phyloP scores from a whole-genome alignment of 2,329 filamentous ascomycete genomes.

The Cladophialophora chaetospira region DNA sequence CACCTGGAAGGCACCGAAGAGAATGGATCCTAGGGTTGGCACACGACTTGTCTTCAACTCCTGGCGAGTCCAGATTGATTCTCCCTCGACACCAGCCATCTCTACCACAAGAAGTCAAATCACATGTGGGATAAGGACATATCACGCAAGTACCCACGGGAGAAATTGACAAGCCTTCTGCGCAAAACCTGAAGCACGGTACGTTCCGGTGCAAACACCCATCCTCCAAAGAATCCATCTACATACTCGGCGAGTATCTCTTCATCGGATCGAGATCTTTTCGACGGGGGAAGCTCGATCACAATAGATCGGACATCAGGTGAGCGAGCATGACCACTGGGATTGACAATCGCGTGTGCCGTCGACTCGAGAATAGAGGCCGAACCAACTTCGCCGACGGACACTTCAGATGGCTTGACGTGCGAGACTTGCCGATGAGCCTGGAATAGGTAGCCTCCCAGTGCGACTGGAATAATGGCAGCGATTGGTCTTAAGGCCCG shows the following conservation, averaged over 20 bases:
- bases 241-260: slow-evolving; percentile 10
- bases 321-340: not conserved
- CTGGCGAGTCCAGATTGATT: slow-evolving; percentile 6
- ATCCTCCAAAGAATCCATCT: slow-evolving; percentile 17
- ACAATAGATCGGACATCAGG: not conserved
- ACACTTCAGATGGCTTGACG: not conserved
- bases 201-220: slow-evolving; percentile 11
- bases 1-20: slow-evolving; percentile 18
- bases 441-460: not conserved
- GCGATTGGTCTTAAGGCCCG: not conserved
- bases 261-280: slow-evolving; percentile 6
- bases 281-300: slow-evolving; percentile 6
- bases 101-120: not conserved
- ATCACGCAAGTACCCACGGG: not conserved
- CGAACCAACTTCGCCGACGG: not conserved
- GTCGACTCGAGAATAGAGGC: not conserved
- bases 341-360: slow-evolving; percentile 5
- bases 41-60: not conserved
- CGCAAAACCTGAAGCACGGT: not conserved
- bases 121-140: not conserved
- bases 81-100: not conserved
- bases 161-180: slow-evolving; percentile 3
- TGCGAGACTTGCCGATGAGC: not conserved
- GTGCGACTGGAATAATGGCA: not conserved
- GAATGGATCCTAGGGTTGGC: slow-evolving; percentile 2